Evolutionary conservation across 306 rosid species (phyloP).

Genomic region (Oxytropis ochrocephala): DNA sequence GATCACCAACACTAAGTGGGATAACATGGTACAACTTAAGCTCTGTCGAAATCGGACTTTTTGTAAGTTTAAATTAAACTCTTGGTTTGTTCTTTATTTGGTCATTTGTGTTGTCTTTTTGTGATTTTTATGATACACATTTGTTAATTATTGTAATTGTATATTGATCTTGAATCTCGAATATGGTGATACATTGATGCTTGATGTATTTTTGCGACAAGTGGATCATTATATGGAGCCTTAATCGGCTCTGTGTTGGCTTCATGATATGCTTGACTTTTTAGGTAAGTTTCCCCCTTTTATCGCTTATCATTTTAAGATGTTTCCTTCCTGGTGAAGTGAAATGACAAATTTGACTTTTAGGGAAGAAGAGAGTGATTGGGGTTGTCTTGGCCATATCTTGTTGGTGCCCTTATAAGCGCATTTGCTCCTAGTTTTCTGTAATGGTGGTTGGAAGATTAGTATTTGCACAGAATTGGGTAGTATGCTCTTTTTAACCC

Average conservation of each 20-base stretch:
- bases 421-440: conserved; percentile 70
- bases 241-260: conserved; percentile 81
- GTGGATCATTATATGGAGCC: conserved; percentile 97
- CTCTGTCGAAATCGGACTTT: conserved; percentile 75
- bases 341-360: conserved; percentile 19
- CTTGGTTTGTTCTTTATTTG: conserved; percentile 5
- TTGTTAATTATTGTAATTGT: conserved; percentile 4
- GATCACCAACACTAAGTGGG: conserved; percentile 80
- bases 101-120: background rate
- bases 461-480: conserved; percentile 74
- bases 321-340: conserved; percentile 21
- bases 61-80: conserved; percentile 52
- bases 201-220: conserved; percentile 62
- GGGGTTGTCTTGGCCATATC: conserved; percentile 53
- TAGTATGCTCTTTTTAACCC: conserved; percentile 43
- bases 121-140: background rate
- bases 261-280: conserved; percentile 79
- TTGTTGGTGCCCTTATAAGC: conserved; percentile 72
- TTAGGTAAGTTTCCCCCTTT: conserved; percentile 48
- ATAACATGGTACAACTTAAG: conserved; percentile 75
- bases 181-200: background rate
- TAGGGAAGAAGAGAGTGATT: conserved; percentile 92
- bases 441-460: conserved; percentile 70
- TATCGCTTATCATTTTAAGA: conserved; percentile 12
- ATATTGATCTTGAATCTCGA: conserved; percentile 18